These are phyloP conservation scores for Paspalum vaginatum DNA, from an alignment of 176 grass and related monocot genomes.

Conservation along the genomic window DNA sequence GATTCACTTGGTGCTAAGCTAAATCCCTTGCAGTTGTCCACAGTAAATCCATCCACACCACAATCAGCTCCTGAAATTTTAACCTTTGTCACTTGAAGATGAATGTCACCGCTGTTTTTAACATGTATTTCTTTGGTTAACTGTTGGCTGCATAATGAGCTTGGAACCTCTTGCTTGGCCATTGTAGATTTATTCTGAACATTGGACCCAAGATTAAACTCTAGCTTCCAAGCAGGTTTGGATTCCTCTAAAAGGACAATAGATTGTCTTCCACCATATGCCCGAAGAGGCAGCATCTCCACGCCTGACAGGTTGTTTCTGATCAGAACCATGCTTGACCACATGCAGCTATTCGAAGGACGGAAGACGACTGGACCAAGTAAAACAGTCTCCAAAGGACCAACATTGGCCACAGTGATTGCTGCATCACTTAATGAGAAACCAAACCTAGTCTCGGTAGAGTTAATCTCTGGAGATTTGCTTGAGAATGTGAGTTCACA, in stretches of 20 bases:
- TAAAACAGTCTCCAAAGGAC: slow-evolving; percentile 61
- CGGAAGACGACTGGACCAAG: slow-evolving; percentile 91
- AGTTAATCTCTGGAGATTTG: slow-evolving; percentile 75
- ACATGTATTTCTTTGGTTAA: slow-evolving; percentile 85
- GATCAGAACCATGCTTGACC: slow-evolving; percentile 85
- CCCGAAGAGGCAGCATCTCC: slow-evolving; percentile 80
- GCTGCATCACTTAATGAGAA: slow-evolving; percentile 76
- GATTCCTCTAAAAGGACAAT: slow-evolving; percentile 81
- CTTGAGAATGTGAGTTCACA: slow-evolving; percentile 71
- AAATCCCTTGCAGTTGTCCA: slow-evolving; percentile 75
- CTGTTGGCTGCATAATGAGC: slow-evolving; percentile 56
- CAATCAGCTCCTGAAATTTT: slow-evolving; percentile 89
- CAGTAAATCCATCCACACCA: slow-evolving; percentile 68
- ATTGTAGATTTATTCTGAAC: slow-evolving; percentile 56
- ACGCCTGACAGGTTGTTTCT: slow-evolving; percentile 84
- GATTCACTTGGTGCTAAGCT: slow-evolving; percentile 80
- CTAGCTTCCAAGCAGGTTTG: slow-evolving; percentile 83
- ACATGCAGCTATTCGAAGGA: slow-evolving; percentile 82
- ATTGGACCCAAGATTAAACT: slow-evolving; percentile 61
- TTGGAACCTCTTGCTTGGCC: slow-evolving; percentile 36
- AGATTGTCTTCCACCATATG: slow-evolving; percentile 73
- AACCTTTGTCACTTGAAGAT: slow-evolving; percentile 74
- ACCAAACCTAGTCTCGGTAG: slow-evolving; percentile 76
- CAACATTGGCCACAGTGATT: slow-evolving; percentile 63
- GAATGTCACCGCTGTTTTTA: slow-evolving; percentile 94